phyloP scores from a whole-genome alignment of 805 yeast species.

The Candida hungchunana region DNA sequence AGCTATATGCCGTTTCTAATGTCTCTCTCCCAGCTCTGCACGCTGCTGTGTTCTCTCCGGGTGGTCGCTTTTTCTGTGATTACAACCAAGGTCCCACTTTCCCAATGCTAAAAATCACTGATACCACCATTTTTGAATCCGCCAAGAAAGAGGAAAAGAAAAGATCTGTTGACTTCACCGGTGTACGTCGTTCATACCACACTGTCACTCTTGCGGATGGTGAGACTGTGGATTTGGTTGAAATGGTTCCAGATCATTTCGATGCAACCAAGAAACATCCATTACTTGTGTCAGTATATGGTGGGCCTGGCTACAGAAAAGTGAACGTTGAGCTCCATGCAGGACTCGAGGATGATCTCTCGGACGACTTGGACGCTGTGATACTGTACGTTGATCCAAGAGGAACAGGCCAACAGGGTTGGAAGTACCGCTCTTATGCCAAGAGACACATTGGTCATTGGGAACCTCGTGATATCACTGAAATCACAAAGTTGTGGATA shows the following conservation, averaged over 20 bases:
- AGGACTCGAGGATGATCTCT: constrained; percentile 56
- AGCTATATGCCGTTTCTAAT: constrained; percentile 27
- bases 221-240: constrained; percentile 46
- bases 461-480: constrained; percentile 69
- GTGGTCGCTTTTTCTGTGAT: constrained; percentile 48
- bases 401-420: constrained; percentile 78
- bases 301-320: constrained; percentile 77
- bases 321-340: constrained; percentile 42
- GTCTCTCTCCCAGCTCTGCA: constrained; percentile 41
- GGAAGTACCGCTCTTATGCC: constrained; percentile 60
- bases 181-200: constrained; percentile 19
- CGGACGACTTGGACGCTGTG: constrained; percentile 54
- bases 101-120: constrained; percentile 16
- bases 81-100: constrained; percentile 25
- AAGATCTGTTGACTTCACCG: constrained; percentile 17
- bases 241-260: constrained; percentile 57
- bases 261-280: constrained; percentile 51
- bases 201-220: constrained; percentile 20
- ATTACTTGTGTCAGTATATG: constrained; percentile 63
- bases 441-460: constrained; percentile 58
- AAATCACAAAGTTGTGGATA: constrained; percentile 48
- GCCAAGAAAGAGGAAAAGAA: background rate
- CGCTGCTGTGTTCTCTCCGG: constrained; percentile 49
- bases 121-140: constrained; percentile 4
- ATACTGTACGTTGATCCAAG: constrained; percentile 72